Evolutionary conservation across 1,284 basidiomycete species (phyloP).

Genomic region (Calocybe gambosa): DNA sequence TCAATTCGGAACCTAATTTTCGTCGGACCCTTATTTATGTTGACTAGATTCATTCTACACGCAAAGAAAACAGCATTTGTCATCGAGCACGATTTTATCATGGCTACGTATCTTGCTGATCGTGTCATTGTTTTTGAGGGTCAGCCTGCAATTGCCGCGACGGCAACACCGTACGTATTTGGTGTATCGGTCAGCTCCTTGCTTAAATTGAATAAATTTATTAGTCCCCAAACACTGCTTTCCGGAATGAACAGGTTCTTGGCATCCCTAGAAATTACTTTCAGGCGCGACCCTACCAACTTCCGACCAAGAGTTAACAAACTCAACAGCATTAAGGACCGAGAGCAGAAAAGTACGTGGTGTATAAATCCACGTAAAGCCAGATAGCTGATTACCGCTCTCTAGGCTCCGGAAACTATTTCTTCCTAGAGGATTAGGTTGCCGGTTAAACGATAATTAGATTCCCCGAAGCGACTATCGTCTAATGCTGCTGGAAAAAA

Average conservation of each 20-base stretch:
- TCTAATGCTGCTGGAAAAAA: neutral
- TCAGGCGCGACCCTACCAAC: conserved; percentile 94
- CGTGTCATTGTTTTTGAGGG: conserved; percentile 96
- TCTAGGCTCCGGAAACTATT: conserved; percentile 75
- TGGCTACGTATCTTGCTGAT: conserved; percentile 95
- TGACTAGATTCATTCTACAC: conserved; percentile 76
- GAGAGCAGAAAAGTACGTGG: conserved; percentile 82
- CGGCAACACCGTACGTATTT: conserved; percentile 70
- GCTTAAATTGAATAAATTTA: neutral
- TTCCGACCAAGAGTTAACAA: conserved; percentile 95
- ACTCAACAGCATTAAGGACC: conserved; percentile 86
- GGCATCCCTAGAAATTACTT: conserved; percentile 89
- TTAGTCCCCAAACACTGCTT: conserved; percentile 74
- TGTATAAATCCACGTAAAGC: neutral
- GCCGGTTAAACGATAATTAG: neutral
- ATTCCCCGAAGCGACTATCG: neutral
- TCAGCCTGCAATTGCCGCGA: conserved; percentile 74
- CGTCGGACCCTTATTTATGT: neutral
- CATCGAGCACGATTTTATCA: conserved; percentile 98
- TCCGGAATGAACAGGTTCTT: conserved; percentile 93
- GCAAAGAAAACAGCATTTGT: conserved; percentile 96
- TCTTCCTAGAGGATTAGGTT: conserved; percentile 79
- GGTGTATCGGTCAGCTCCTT: conserved; percentile 6
- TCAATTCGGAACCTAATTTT: neutral
- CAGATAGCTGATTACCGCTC: neutral